A percentile compares a stretch with the other conserved stretches of the same genome.
Conservation (phyloP, 2,329 filamentous ascomycete genomes). For the Aspergillus unguis region DNA sequence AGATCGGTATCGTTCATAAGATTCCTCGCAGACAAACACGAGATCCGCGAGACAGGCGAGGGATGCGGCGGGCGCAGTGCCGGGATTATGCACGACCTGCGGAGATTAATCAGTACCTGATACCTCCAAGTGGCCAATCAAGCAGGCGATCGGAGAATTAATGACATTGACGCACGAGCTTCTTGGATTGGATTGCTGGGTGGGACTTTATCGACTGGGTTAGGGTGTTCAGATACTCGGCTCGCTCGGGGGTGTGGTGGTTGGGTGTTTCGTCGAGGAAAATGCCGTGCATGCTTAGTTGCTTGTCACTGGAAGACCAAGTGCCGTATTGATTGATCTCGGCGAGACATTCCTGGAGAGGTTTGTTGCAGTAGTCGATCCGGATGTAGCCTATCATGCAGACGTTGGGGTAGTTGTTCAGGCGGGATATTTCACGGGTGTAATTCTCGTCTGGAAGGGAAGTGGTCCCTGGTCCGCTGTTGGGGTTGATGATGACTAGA, state of each 20-base stretch:
- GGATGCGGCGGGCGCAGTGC: slow-evolving; percentile 13
- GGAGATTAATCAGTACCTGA: background rate
- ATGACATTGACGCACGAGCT: slow-evolving; percentile 8
- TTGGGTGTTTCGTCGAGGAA: slow-evolving; percentile 21
- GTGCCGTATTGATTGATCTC: slow-evolving; percentile 19
- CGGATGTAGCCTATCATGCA: slow-evolving; percentile 23
- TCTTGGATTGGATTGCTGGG: slow-evolving; percentile 7
- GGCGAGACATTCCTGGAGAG: slow-evolving; percentile 10
- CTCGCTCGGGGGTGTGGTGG: slow-evolving; percentile 2
- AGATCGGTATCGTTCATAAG: slow-evolving; percentile 11
- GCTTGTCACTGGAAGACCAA: slow-evolving; percentile 10
- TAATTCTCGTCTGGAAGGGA: slow-evolving; percentile 15
- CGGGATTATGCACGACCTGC: slow-evolving; percentile 19
- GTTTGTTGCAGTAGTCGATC: slow-evolving; percentile 24
- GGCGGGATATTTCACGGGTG: slow-evolving; percentile 12
- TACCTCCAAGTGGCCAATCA: background rate
- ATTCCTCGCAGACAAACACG: slow-evolving; percentile 17
- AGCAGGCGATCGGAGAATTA: too few relatives aligned
- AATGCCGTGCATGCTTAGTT: slow-evolving; percentile 16
- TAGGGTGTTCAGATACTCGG: slow-evolving; percentile 9
- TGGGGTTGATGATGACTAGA: slow-evolving; percentile 19
- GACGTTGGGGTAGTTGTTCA: slow-evolving; percentile 19
- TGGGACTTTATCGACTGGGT: slow-evolving; percentile 6
- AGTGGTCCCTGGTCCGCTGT: slow-evolving; percentile 15
- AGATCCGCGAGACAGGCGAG: slow-evolving; percentile 13